Percentiles rank a stretch among this genome's conserved stretches.
Conservation (phyloP, 768 basidiomycete species). For the Tricholoma sp. region DNA sequence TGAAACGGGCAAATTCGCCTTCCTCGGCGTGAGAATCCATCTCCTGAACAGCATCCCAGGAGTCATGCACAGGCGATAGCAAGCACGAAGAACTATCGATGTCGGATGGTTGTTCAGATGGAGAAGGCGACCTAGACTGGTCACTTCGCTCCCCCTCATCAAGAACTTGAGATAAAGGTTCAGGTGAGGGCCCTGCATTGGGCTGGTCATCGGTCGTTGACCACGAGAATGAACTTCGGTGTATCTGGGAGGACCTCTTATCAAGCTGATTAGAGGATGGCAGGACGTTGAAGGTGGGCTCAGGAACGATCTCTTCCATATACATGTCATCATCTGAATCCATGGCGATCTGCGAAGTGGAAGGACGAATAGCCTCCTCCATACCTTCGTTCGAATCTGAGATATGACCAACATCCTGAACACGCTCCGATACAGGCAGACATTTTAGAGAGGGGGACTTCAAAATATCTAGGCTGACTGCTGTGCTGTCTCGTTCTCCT, state of each 20-base stretch:
- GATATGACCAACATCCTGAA: not conserved
- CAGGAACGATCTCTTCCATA: slow-evolving; percentile 33
- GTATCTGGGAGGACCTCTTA: not conserved
- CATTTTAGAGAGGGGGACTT: not conserved
- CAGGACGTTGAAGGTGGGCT: not conserved
- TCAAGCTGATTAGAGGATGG: not conserved
- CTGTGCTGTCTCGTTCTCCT: not conserved
- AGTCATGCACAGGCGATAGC: slow-evolving; percentile 27
- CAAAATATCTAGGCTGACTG: not conserved
- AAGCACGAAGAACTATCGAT: slow-evolving; percentile 15
- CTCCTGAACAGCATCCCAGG: slow-evolving; percentile 84
- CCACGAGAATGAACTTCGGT: not conserved
- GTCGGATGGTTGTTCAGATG: slow-evolving; percentile 15
- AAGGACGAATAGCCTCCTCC: not conserved
- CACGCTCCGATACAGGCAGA: not conserved
- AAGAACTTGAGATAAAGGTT: slow-evolving; percentile 5
- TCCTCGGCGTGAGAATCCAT: slow-evolving; percentile 78
- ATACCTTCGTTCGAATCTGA: not conserved
- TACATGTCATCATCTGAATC: slow-evolving; percentile 29
- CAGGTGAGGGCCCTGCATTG: slow-evolving; percentile 16
- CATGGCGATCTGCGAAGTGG: not conserved
- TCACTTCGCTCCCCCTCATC: slow-evolving; percentile 17
- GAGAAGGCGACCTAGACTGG: slow-evolving; percentile 33
- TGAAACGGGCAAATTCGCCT: slow-evolving; percentile 86
- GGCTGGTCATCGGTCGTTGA: not conserved